These are phyloP conservation scores for Phytomonas sp. DNA, from an alignment of 208 protist species.

Conservation along the genomic window DNA sequence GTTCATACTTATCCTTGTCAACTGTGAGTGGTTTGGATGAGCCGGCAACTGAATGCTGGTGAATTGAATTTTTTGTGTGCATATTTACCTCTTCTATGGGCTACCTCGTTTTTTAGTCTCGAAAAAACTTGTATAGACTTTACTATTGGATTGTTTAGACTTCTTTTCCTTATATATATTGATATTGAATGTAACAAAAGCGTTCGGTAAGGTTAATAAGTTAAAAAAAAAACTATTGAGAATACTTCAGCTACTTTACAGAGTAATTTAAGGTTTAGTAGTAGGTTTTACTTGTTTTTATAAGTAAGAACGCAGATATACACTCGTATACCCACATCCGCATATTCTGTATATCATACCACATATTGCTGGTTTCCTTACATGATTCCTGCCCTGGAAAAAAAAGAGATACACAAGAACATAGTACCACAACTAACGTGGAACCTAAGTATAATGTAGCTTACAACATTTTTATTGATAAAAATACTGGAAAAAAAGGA, in stretches of 20 bases:
- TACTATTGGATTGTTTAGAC: neutral
- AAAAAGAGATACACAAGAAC: neutral
- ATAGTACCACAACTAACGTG: neutral
- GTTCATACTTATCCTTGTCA: conserved; percentile 5
- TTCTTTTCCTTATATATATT: neutral
- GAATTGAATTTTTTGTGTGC: neutral
- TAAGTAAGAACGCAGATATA: neutral
- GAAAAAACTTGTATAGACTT: neutral
- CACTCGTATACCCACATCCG: neutral
- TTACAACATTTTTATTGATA: neutral
- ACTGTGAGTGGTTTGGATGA: neutral
- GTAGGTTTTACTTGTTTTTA: neutral
- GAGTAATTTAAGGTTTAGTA: neutral
- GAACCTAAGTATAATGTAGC: neutral
- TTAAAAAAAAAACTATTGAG: neutral
- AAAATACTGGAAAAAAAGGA: neutral
- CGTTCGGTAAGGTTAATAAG: neutral
- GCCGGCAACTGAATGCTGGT: neutral
- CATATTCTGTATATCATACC: neutral
- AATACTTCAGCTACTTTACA: neutral
- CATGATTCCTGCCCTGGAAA: neutral
- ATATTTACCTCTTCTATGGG: neutral
- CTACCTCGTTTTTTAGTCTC: neutral
- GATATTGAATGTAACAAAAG: neutral
- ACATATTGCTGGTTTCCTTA: neutral